phyloP scores from a whole-genome alignment of 2,329 filamentous ascomycete genomes.

The Aspergillus flavus region DNA sequence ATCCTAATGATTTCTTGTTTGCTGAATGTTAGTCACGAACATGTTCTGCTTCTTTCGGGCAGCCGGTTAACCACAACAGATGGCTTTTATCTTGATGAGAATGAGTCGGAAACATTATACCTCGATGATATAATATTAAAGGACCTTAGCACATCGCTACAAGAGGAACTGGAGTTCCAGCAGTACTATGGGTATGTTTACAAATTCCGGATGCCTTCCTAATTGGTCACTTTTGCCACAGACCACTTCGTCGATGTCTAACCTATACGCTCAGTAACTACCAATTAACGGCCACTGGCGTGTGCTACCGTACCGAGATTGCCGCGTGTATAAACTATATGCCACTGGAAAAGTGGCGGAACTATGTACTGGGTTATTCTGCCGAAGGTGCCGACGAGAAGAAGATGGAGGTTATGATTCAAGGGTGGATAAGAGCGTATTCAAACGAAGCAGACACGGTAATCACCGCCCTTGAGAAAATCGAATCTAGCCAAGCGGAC shows the following conservation, averaged over 20 bases:
- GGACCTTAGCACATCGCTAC: slow-evolving; percentile 31
- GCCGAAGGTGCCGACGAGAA: slow-evolving; percentile 31
- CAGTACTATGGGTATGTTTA: slow-evolving; percentile 43
- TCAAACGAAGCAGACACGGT: slow-evolving; percentile 35
- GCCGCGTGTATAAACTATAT: slow-evolving; percentile 45
- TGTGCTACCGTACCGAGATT: slow-evolving; percentile 48
- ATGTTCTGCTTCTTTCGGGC: neutral
- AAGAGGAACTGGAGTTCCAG: slow-evolving; percentile 37
- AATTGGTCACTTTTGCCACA: neutral
- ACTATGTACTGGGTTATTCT: slow-evolving; percentile 42
- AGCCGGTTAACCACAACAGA: slow-evolving; percentile 32
- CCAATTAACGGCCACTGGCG: slow-evolving; percentile 39
- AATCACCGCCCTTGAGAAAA: slow-evolving; percentile 26
- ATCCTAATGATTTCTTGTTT: slow-evolving; percentile 47
- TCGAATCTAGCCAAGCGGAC: slow-evolving; percentile 7
- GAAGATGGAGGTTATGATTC: slow-evolving; percentile 37
- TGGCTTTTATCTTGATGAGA: slow-evolving; percentile 46
- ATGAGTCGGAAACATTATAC: slow-evolving; percentile 43
- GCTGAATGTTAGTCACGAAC: slow-evolving; percentile 42
- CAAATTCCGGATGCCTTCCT: neutral
- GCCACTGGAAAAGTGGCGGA: slow-evolving; percentile 40
- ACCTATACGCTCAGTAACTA: slow-evolving; percentile 39
- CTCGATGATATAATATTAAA: slow-evolving; percentile 46
- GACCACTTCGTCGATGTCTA: neutral
- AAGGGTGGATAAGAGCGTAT: slow-evolving; percentile 40